Conservation (phyloP, 208 protist species). For the Trypanosoma mega region DNA sequence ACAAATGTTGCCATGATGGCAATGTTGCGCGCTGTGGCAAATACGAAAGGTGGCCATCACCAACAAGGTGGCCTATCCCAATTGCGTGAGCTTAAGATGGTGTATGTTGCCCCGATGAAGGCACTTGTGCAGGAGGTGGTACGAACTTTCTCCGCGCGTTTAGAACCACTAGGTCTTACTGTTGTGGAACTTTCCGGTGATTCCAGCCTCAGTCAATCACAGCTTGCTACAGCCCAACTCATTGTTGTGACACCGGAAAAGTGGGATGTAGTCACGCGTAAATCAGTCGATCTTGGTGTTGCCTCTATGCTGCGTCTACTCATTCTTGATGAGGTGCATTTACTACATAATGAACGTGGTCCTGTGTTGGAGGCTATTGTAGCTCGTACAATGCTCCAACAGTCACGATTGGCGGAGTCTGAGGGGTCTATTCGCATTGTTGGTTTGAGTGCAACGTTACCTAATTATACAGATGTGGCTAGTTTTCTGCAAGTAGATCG, state of each 20-base stretch:
- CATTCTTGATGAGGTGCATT: conserved; percentile 99
- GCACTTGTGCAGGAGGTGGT: conserved; percentile 99
- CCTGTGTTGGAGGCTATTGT: conserved; percentile 99
- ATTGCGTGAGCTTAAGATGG: conserved; percentile 95
- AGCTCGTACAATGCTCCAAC: conserved; percentile 92
- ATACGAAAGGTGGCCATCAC: conserved; percentile 27
- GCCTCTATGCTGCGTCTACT: conserved; percentile 86
- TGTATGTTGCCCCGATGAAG: conserved; percentile 99
- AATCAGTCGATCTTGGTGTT: conserved; percentile 94
- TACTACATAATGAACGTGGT: conserved; percentile 99
- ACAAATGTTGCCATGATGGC: conserved; percentile 99
- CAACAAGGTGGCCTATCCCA: no score
- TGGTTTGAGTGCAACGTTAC: conserved; percentile 99
- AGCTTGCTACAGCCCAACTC: conserved; percentile 97
- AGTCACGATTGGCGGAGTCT: conserved; percentile 10
- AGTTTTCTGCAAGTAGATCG: conserved; percentile 97
- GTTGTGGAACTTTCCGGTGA: conserved; percentile 99
- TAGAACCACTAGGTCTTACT: conserved; percentile 93
- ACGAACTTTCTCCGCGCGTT: conserved; percentile 93
- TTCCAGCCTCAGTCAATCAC: conserved; percentile 92
- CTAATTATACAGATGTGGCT: conserved; percentile 99
- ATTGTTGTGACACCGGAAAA: conserved; percentile 99
- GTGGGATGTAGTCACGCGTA: conserved; percentile 99
- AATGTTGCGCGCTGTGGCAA: conserved; percentile 93
- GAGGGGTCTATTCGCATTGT: conserved; percentile 95